Conservation (phyloP, 2,329 filamentous ascomycete genomes). For the Botryotinia globosa region DNA sequence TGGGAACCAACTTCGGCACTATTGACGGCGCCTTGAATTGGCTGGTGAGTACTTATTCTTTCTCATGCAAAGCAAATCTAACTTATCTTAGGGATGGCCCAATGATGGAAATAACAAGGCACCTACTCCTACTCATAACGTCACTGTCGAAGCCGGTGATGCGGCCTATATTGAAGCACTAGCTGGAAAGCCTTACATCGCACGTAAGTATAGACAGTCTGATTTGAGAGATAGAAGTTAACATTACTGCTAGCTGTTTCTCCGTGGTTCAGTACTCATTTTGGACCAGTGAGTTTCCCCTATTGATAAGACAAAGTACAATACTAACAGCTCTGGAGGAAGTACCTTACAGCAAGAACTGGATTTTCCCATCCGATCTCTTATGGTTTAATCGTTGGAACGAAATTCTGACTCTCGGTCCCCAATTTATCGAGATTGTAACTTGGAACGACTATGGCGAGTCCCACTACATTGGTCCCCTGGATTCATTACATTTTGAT, state of each 20-base stretch:
- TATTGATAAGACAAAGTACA: slow-evolving; percentile 40
- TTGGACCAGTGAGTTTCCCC: slow-evolving; percentile 46
- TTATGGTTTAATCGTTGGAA: slow-evolving; percentile 44
- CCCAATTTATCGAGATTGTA: slow-evolving; percentile 46
- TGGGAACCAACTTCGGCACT: slow-evolving; percentile 22
- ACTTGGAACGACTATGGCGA: slow-evolving; percentile 54
- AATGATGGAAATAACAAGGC: slow-evolving; percentile 32
- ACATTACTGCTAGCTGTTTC: slow-evolving; percentile 31
- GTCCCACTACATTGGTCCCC: slow-evolving; percentile 50
- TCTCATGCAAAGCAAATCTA: too few species aligned
- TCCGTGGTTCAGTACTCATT: slow-evolving; percentile 40
- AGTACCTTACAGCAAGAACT: slow-evolving; percentile 42
- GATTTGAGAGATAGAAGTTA: not conserved
- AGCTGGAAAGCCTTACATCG: slow-evolving; percentile 30
- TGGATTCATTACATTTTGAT: slow-evolving; percentile 39
- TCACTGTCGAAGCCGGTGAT: slow-evolving; percentile 29
- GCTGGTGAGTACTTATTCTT: slow-evolving; percentile 21
- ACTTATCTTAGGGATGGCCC: slow-evolving; percentile 25
- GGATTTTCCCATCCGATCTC: slow-evolving; percentile 43
- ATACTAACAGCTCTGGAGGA: slow-evolving; percentile 21
- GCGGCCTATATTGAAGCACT: slow-evolving; percentile 25
- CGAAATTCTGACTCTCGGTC: slow-evolving; percentile 41
- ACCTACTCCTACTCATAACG: slow-evolving; percentile 25
- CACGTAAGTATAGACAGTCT: slow-evolving; percentile 17
- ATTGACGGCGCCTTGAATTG: slow-evolving; percentile 32